Base-by-base conservation (phyloP, 2,329 filamentous ascomycete genomes). In the Fusarium mangiferae region DNA sequence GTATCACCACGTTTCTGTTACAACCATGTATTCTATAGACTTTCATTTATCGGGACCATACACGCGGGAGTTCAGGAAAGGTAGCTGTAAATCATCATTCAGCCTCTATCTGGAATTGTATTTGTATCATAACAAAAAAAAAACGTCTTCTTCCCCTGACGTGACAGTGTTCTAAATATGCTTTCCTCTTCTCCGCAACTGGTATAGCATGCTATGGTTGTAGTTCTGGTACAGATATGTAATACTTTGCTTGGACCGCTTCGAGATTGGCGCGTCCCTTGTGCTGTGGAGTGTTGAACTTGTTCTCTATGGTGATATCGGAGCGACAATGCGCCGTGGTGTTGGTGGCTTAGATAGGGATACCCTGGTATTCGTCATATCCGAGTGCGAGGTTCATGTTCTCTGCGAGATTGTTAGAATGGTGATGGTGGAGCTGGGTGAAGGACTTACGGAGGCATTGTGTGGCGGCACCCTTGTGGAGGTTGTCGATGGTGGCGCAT, bases 321-420 rank as follows among this genome's bases (percentile, higher is more conserved):
- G 39, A 56, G 36, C 20, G 30, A 59, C 24, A 20, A 51, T 38
- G 24, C 28, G 38, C 38, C 52, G 17, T 24, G 22, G 5, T 28
- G 14, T 10, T 49, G 6, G 15, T 26, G 30, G 30, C 51, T 58
- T 58, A 48, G 41, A 61, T 26, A 28, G 94, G 94, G 75, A 97
- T 97, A 45, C 94, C 94, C 81, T 97, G 93, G 80, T 94, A 97
- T 85, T 97, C 94, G 51, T 90, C 91, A 80, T 96, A 97, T 51
- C 94, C 94, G 17, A 97, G 88, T n/a, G 94, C 92, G 66, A 97
- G 87, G 83, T 97, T 97, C 94, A 97, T 96, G 84, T 97, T 97
- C 87, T 97, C 91, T 18, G 18, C 2, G 28, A 11, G n/a, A 20
- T 46, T 10, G 26, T 68, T 55, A 68, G 62, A 38, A 11, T 18